These are phyloP conservation scores for Eucalyptus cloeziana DNA, from an alignment of 345 rosid genomes.

Conservation along the genomic window DNA sequence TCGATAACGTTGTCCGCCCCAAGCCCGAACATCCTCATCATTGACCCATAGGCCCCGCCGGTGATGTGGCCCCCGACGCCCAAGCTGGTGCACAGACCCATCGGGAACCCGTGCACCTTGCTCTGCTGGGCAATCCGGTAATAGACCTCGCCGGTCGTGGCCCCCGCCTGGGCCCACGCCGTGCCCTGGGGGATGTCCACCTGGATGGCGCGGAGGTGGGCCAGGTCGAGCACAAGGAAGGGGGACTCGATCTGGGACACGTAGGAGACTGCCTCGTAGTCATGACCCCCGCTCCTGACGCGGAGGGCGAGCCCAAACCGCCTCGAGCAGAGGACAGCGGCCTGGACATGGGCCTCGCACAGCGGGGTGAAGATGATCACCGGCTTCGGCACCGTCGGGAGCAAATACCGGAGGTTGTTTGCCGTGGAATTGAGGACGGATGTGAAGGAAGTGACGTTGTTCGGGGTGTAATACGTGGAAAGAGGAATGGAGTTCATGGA, in stretches of 20 bases:
- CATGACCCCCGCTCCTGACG: constrained; percentile 66
- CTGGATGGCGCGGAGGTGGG: constrained; percentile 24
- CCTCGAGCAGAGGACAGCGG: constrained; percentile 44
- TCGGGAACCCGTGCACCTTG: constrained; percentile 48
- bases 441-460: constrained; percentile 13
- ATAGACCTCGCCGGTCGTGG: constrained; percentile 56
- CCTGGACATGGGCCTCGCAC: constrained; percentile 45
- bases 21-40: constrained; percentile 79
- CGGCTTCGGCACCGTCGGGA: constrained; percentile 39
- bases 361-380: constrained; percentile 40
- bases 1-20: constrained; percentile 72
- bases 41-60: constrained; percentile 58
- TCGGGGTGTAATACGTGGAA: constrained; percentile 16
- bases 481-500: constrained; percentile 2
- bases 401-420: constrained; percentile 38
- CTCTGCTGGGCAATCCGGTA: constrained; percentile 51
- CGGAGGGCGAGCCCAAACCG: constrained; percentile 24
- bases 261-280: constrained; percentile 53
- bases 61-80: constrained; percentile 67
- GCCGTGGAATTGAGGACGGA: constrained; percentile 31
- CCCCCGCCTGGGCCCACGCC: constrained; percentile 76
- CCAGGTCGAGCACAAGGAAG: constrained; percentile 40
- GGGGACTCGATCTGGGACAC: constrained; percentile 37
- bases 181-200: constrained; percentile 17
- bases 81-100: constrained; percentile 49